These are phyloP conservation scores for Elsinoe arachidis DNA, from an alignment of 2,329 filamentous ascomycete genomes.

Conservation along the genomic window DNA sequence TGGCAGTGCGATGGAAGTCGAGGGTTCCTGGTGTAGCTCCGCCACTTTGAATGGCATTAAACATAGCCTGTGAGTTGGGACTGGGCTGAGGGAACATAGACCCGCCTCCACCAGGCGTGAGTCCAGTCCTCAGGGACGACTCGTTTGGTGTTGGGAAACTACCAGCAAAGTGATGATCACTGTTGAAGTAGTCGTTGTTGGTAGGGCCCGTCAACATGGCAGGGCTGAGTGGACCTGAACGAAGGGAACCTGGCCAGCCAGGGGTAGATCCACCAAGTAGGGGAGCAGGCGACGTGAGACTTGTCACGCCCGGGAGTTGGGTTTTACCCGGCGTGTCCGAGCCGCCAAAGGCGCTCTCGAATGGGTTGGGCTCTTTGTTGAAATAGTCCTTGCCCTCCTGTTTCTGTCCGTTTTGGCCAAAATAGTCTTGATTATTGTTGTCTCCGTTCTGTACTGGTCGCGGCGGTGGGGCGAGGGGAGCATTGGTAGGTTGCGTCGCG, in stretches of 20 bases:
- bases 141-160: slow-evolving; percentile 95
- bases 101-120: slow-evolving; percentile 89
- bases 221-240: slow-evolving; percentile 87
- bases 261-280: slow-evolving; percentile 65
- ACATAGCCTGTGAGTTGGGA: slow-evolving; percentile 75
- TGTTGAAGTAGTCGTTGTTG: slow-evolving; percentile 68
- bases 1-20: slow-evolving; percentile 88
- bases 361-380: slow-evolving; percentile 85
- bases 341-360: slow-evolving; percentile 83
- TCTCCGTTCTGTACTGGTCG: slow-evolving; percentile 32
- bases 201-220: slow-evolving; percentile 87
- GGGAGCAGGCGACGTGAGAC: slow-evolving; percentile 82
- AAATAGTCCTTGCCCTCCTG: slow-evolving; percentile 40
- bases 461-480: slow-evolving; percentile 45
- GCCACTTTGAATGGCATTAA: slow-evolving; percentile 68
- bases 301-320: slow-evolving; percentile 79
- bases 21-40: slow-evolving; percentile 82
- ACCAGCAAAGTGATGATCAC: slow-evolving; percentile 69
- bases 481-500: slow-evolving; percentile 29
- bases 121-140: slow-evolving; percentile 79
- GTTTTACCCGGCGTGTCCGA: slow-evolving; percentile 71
- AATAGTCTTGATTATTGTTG: slow-evolving; percentile 43
- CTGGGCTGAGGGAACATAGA: slow-evolving; percentile 95
- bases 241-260: slow-evolving; percentile 78
- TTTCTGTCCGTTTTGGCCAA: slow-evolving; percentile 27